Percentiles rank a stretch among this genome's conserved stretches.
These are phyloP conservation scores for Penicillium pulvis DNA, from an alignment of 495 filamentous ascomycete species.

Conservation along the genomic window DNA sequence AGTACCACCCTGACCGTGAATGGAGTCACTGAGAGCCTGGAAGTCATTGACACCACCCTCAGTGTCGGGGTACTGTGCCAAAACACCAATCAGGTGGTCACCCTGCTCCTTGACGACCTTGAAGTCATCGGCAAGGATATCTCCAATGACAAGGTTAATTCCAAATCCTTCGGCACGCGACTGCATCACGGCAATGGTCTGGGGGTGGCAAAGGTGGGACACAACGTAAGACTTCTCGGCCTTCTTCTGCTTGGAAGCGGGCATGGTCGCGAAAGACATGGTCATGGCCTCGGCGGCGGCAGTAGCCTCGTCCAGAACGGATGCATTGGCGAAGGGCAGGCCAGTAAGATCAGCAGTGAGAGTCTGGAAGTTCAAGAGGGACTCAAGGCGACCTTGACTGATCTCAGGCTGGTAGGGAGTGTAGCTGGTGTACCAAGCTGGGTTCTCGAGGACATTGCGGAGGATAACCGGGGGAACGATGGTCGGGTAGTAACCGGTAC, in stretches of 20 bases:
- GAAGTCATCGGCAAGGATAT: slow-evolving; percentile 65
- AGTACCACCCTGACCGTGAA: slow-evolving; percentile 78
- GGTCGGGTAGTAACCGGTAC: slow-evolving; percentile 85
- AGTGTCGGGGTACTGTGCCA: slow-evolving; percentile 95
- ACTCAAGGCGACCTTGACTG: slow-evolving; percentile 91
- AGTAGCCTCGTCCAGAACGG: slow-evolving; percentile 89
- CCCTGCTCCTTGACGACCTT: slow-evolving; percentile 70
- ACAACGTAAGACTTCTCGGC: slow-evolving; percentile 81
- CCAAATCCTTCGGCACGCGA: slow-evolving; percentile 94
- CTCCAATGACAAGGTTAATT: slow-evolving; percentile 72
- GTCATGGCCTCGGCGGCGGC: slow-evolving; percentile 98
- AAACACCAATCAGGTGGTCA: slow-evolving; percentile 83
- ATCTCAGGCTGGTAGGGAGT: slow-evolving; percentile 99
- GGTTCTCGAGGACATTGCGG: slow-evolving; percentile 90
- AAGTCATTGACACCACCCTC: slow-evolving; percentile 81
- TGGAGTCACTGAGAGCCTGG: slow-evolving; percentile 67
- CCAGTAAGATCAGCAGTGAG: slow-evolving; percentile 88
- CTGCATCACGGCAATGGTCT: slow-evolving; percentile 83
- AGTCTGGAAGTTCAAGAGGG: slow-evolving; percentile 95
- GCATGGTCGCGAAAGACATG: slow-evolving; percentile 78
- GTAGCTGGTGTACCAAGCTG: slow-evolving; percentile 98
- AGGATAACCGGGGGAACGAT: slow-evolving; percentile 90
- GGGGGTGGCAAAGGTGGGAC: slow-evolving; percentile 80
- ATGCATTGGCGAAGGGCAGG: slow-evolving; percentile 90
- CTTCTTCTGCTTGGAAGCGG: slow-evolving; percentile 70